A percentile compares a stretch with the other conserved stretches of the same genome.
Evolutionary conservation across 345 rosid genomes (phyloP).

Genomic region (Populus alba): DNA sequence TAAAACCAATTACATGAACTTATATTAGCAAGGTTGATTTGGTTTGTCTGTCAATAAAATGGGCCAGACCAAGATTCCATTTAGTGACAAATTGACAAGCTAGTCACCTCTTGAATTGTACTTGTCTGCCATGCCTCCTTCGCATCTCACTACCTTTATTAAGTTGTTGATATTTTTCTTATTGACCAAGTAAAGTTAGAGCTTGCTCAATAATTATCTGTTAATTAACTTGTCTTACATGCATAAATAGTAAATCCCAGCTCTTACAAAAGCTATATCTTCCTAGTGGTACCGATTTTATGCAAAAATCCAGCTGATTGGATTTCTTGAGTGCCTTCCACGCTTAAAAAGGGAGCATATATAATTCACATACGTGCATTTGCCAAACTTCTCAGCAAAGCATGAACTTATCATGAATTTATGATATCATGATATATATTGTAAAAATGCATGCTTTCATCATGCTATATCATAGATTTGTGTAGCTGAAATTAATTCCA

Average conservation of each 20-base stretch:
- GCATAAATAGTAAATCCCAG: background rate
- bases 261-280: background rate
- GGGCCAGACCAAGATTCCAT: background rate
- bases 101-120: background rate
- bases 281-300: constrained; percentile 10
- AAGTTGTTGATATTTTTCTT: background rate
- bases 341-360: constrained; percentile 16
- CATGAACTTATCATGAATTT: constrained; percentile 22
- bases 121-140: background rate
- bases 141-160: background rate
- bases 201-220: background rate
- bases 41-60: background rate
- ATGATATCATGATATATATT: constrained; percentile 1
- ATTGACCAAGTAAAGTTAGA: background rate
- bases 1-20: no score
- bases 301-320: constrained; percentile 11
- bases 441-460: background rate
- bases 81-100: background rate
- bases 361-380: constrained; percentile 8
- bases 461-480: background rate
- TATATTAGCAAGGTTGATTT: background rate
- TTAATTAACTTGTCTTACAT: background rate
- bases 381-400: constrained; percentile 54
- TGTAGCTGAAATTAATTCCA: background rate
- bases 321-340: constrained; percentile 42